These are phyloP conservation scores for Dactylellina sp. DNA, from an alignment of 2,329 filamentous ascomycete genomes.

Conservation along the genomic window DNA sequence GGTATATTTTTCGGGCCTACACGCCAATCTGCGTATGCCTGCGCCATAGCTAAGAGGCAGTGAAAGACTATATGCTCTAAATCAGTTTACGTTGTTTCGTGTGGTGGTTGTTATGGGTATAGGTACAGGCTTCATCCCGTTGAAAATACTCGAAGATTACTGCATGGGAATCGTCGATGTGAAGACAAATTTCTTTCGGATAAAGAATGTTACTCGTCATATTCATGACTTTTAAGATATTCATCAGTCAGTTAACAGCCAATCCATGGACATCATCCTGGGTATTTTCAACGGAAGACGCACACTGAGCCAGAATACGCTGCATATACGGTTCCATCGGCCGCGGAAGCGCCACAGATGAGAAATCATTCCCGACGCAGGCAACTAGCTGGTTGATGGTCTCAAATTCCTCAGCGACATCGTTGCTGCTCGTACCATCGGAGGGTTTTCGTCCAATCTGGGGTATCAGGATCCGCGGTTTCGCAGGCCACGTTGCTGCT, in stretches of 20 bases:
- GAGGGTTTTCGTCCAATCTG: slow-evolving; percentile 7
- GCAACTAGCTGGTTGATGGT: slow-evolving; percentile 3
- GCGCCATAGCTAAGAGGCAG: slow-evolving; percentile 43
- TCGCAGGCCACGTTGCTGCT: not conserved
- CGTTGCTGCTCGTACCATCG: not conserved
- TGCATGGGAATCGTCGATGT: slow-evolving; percentile 11
- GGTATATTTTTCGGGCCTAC: not conserved
- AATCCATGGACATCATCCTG: too few relatives aligned
- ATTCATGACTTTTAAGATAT: slow-evolving; percentile 28
- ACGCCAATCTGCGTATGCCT: slow-evolving; percentile 24
- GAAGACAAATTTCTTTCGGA: slow-evolving; percentile 35
- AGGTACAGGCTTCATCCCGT: slow-evolving; percentile 47
- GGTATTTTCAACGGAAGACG: not conserved
- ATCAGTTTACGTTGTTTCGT: not conserved
- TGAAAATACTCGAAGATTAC: slow-evolving; percentile 45
- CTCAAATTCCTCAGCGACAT: not conserved
- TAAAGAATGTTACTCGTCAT: slow-evolving; percentile 31
- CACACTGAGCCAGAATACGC: slow-evolving; percentile 24
- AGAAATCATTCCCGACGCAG: slow-evolving; percentile 28
- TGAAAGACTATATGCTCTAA: slow-evolving; percentile 30
- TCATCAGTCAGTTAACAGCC: not conserved
- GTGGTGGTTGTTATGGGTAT: too few relatives aligned
- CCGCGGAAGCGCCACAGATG: slow-evolving; percentile 14
- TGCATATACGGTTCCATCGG: slow-evolving; percentile 31
- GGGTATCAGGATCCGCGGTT: slow-evolving; percentile 30